Percentiles rank a stretch among this genome's conserved stretches.
Conservation (phyloP, 140 eudicot genomes). For the Cichorium intybus region DNA sequence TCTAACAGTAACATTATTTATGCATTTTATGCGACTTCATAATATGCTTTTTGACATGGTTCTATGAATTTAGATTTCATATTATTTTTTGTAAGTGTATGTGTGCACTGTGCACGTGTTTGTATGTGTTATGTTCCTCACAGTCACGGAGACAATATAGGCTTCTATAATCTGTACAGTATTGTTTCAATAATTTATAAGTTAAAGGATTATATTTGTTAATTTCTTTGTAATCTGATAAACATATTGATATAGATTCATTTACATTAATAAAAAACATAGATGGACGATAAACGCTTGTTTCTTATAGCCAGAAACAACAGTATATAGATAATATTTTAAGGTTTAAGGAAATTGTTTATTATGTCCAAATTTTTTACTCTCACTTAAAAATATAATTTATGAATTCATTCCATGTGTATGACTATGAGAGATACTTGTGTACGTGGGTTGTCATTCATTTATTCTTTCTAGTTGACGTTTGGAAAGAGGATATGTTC, state of each 20-base stretch:
- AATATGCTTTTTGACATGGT: not conserved
- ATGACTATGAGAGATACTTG: not conserved
- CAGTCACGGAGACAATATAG: too few species aligned
- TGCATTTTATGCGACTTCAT: not conserved
- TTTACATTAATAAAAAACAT: too few species aligned
- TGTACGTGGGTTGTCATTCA: slow-evolving; percentile 17
- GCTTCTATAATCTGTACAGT: too few species aligned
- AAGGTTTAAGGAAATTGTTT: too few species aligned
- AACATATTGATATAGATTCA: too few species aligned
- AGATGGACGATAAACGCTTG: too few species aligned
- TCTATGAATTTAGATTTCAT: not conserved
- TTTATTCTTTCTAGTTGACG: slow-evolving; percentile 17
- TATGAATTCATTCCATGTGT: not conserved
- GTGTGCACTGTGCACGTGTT: not conserved
- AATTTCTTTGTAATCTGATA: too few species aligned
- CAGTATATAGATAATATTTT: too few species aligned
- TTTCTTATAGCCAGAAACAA: not conserved
- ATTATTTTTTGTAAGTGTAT: not conserved
- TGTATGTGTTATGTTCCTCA: too few species aligned
- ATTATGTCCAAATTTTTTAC: not conserved
- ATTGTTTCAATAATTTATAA: too few species aligned
- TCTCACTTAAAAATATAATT: not conserved
- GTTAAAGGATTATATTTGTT: too few species aligned
- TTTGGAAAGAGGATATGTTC: slow-evolving; percentile 15
- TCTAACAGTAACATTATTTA: not conserved